Conservation (phyloP, 2,329 filamentous ascomycete species). For the Exophiala bonariae region DNA sequence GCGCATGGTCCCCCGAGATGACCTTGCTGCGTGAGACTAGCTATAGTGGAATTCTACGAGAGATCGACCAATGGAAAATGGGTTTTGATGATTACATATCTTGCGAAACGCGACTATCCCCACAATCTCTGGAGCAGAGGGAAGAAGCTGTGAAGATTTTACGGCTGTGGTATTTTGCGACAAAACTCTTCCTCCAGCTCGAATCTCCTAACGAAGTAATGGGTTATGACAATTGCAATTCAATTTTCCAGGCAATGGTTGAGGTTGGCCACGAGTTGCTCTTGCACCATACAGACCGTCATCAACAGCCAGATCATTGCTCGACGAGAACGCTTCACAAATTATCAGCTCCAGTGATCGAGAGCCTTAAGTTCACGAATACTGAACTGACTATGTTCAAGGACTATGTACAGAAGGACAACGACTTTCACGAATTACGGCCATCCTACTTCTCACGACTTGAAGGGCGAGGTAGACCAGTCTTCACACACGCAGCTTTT, state of each 20-base stretch:
- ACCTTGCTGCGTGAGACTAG: not conserved
- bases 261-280: slow-evolving; percentile 2
- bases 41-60: not conserved
- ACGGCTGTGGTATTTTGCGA: slow-evolving; percentile 1
- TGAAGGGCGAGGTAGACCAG: not conserved
- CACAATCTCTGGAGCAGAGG: too few species aligned
- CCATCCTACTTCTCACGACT: slow-evolving; percentile 4
- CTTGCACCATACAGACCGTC: too few species aligned
- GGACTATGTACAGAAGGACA: not conserved
- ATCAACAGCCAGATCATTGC: too few species aligned
- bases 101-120: not conserved
- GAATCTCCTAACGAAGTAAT: slow-evolving; percentile 4
- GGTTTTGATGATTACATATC: not conserved
- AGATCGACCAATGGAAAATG: slow-evolving; percentile 2
- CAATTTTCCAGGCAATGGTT: slow-evolving; percentile 3
- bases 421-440: not conserved
- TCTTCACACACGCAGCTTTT: slow-evolving; percentile 2
- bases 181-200: not conserved
- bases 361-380: not conserved
- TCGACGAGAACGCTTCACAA: not conserved
- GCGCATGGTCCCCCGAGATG: not conserved
- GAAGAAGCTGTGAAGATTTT: not conserved
- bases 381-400: not conserved
- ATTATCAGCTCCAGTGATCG: not conserved
- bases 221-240: slow-evolving; percentile 1